A percentile compares a stretch with the other conserved stretches of the same genome.
Evolutionary conservation across 2,329 filamentous ascomycete species (phyloP).

Genomic region (Neonectria punicea): DNA sequence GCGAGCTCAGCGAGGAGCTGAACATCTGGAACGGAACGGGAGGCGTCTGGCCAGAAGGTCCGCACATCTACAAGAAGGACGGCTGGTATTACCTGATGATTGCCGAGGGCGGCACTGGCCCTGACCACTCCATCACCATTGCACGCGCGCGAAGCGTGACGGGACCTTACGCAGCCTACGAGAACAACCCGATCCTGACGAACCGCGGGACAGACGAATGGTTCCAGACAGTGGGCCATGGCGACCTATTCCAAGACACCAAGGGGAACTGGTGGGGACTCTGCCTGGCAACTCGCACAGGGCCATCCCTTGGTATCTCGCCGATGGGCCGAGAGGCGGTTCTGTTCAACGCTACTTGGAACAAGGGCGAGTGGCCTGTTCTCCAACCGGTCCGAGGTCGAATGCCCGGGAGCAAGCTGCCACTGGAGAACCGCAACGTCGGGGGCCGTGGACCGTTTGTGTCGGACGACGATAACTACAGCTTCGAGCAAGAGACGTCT

Average conservation of each 20-base stretch:
- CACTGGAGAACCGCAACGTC: conserved; percentile 9
- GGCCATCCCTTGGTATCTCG: conserved; percentile 40
- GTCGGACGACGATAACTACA: conserved; percentile 19
- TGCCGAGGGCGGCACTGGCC: conserved; percentile 56
- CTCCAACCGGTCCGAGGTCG: conserved; percentile 42
- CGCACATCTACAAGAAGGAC: conserved; percentile 59
- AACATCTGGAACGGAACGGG: conserved; percentile 62
- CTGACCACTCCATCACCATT: conserved; percentile 50
- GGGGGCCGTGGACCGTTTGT: conserved; percentile 22
- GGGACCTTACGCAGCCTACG: conserved; percentile 51
- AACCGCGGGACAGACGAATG: conserved; percentile 43
- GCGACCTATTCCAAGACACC: conserved; percentile 46
- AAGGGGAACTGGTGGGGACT: conserved; percentile 59
- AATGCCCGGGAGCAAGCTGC: conserved; percentile 45
- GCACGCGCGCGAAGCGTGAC: conserved; percentile 47
- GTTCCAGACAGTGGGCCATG: conserved; percentile 47
- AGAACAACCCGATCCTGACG: conserved; percentile 53
- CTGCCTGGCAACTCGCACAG: conserved; percentile 46
- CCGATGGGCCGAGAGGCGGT: conserved; percentile 60
- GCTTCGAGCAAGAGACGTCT: not conserved
- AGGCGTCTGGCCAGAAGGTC: conserved; percentile 59
- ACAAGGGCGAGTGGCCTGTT: conserved; percentile 59
- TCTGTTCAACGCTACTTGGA: conserved; percentile 60
- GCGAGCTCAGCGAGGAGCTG: conserved; percentile 40
- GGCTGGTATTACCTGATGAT: conserved; percentile 57